A percentile compares a stretch with the other conserved stretches of the same genome.
Conservation (phyloP, 2,329 filamentous ascomycete species). For the Trichoderma cornu-damae region DNA sequence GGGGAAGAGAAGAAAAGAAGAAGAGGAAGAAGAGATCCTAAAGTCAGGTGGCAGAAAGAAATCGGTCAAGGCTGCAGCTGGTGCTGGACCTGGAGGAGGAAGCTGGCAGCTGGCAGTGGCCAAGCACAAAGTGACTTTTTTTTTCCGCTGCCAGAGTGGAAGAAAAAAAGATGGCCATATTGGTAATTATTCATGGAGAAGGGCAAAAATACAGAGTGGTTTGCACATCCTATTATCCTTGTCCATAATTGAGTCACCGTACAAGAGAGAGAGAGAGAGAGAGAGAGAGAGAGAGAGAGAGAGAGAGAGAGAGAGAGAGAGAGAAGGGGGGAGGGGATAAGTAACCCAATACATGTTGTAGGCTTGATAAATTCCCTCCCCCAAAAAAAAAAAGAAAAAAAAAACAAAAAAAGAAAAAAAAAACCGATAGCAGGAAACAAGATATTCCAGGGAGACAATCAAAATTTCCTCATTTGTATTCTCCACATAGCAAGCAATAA, state of each 20-base stretch:
- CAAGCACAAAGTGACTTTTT: neutral
- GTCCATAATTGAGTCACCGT: too few species aligned
- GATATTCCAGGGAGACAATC: neutral
- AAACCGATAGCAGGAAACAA: neutral
- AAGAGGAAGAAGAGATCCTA: neutral
- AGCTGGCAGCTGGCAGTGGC: neutral
- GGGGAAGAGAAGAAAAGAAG: conserved; percentile 1
- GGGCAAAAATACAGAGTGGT: too few species aligned
- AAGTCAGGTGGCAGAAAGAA: conserved; percentile 14
- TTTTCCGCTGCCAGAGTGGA: neutral
- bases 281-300: too few species aligned
- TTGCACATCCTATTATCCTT: too few species aligned
- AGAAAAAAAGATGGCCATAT: too few species aligned
- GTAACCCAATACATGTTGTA: too few species aligned
- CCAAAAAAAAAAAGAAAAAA: too few species aligned
- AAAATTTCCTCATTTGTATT: neutral
- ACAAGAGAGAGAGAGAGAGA: too few species aligned
- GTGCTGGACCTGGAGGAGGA: neutral
- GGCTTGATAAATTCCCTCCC: too few species aligned
- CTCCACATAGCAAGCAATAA: neutral
- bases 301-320: too few species aligned
- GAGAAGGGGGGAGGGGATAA: too few species aligned
- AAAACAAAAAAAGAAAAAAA: neutral
- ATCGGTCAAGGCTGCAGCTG: conserved; percentile 10
- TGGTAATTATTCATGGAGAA: too few species aligned